A percentile compares a stretch with the other conserved stretches of the same genome.
phyloP scores from a whole-genome alignment of 345 rosid genomes.

The Turnera subulata region DNA sequence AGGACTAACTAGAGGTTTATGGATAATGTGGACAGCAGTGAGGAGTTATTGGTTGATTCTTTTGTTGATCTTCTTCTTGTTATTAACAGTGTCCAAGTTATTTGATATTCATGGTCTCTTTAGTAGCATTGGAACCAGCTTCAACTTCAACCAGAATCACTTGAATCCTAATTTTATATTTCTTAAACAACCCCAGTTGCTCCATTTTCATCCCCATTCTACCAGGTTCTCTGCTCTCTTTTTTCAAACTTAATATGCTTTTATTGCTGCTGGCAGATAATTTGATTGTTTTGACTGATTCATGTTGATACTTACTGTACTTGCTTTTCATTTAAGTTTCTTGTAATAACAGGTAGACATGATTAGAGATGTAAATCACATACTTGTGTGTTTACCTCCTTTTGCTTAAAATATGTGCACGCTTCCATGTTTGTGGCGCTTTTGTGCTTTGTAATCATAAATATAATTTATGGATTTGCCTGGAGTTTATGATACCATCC shows the following conservation, averaged over 20 bases:
- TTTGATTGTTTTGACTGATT: slow-evolving; percentile 1
- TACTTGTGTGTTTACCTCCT: too few relatives aligned
- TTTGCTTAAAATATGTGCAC: too few relatives aligned
- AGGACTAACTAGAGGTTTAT: not conserved
- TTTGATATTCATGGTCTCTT: slow-evolving; percentile 15
- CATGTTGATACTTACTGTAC: not conserved
- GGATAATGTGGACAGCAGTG: slow-evolving; percentile 11
- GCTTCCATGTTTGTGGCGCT: too few relatives aligned
- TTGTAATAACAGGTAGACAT: too few relatives aligned
- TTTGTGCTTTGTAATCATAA: too few relatives aligned
- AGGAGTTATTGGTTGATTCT: slow-evolving; percentile 10
- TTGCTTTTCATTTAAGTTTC: too few relatives aligned
- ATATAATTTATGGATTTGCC: too few relatives aligned
- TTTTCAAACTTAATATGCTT: too few relatives aligned
- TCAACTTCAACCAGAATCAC: slow-evolving; percentile 9
- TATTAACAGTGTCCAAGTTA: slow-evolving; percentile 16
- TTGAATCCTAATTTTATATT: slow-evolving; percentile 5
- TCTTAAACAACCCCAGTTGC: slow-evolving; percentile 6
- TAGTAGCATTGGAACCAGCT: slow-evolving; percentile 17
- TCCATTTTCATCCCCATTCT: not conserved
- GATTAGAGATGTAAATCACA: not conserved
- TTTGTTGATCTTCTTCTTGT: slow-evolving; percentile 6
- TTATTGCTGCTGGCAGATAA: not conserved
- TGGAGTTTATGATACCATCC: too few relatives aligned
- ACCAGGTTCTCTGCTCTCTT: slow-evolving; percentile 1